phyloP scores from a whole-genome alignment of 345 rosid genomes.

The Eutrema heterophyllum region DNA sequence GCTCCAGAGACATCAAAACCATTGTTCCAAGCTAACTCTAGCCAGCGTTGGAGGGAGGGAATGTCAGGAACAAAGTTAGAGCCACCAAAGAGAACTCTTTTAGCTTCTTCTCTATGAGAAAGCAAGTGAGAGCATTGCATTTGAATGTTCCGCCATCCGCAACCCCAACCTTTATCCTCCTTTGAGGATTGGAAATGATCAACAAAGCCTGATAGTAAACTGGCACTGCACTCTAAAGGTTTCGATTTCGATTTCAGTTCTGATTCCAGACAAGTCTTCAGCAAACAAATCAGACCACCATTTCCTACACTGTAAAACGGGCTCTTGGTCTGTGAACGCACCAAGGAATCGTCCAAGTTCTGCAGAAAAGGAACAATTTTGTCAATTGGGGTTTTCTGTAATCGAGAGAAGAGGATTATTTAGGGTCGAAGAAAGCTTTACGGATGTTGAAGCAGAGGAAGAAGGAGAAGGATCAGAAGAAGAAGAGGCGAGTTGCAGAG shows the following conservation, averaged over 20 bases:
- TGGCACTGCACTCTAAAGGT: slow-evolving; percentile 11
- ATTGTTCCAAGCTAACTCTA: slow-evolving; percentile 76
- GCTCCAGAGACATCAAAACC: slow-evolving; percentile 71
- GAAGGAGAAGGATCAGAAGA: slow-evolving; percentile 8
- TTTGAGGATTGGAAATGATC: slow-evolving; percentile 66
- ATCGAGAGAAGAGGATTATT: background rate
- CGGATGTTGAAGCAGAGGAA: slow-evolving; percentile 14
- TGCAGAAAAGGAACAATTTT: slow-evolving; percentile 4
- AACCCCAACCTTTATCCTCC: slow-evolving; percentile 72
- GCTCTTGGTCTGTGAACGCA: slow-evolving; percentile 42
- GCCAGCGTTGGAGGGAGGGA: slow-evolving; percentile 64
- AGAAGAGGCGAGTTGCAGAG: slow-evolving; percentile 41
- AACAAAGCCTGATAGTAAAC: slow-evolving; percentile 45
- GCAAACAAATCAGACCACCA: slow-evolving; percentile 53
- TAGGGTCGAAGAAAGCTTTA: background rate
- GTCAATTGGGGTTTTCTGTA: background rate
- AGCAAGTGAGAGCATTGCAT: slow-evolving; percentile 72
- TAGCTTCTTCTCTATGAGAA: slow-evolving; percentile 40
- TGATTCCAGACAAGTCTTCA: slow-evolving; percentile 44
- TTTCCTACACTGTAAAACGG: slow-evolving; percentile 37
- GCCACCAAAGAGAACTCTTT: slow-evolving; percentile 52
- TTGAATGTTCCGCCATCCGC: slow-evolving; percentile 83
- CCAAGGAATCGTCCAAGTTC: slow-evolving; percentile 17
- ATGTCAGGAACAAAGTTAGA: slow-evolving; percentile 71
- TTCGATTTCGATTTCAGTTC: slow-evolving; percentile 28